Evolutionary conservation across 2,329 filamentous ascomycete genomes (phyloP).

Genomic region (Calonectria hongkongensis): DNA sequence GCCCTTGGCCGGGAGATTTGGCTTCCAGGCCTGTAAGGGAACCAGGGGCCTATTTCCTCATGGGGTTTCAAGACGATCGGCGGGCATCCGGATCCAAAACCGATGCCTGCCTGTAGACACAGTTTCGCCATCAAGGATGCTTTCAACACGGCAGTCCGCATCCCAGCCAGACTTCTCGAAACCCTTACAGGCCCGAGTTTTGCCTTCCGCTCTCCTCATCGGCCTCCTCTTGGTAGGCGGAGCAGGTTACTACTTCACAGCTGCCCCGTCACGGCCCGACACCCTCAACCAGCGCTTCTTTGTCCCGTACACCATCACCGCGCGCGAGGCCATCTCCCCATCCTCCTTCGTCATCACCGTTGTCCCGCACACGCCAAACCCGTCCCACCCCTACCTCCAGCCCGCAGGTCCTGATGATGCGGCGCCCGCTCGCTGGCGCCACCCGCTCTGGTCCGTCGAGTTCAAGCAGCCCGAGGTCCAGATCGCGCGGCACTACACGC

Average conservation of each 20-base stretch:
- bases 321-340: slow-evolving; percentile 77
- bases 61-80: neutral
- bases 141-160: slow-evolving; percentile 32
- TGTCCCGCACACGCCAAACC: slow-evolving; percentile 61
- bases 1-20: neutral
- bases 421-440: slow-evolving; percentile 54
- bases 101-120: neutral
- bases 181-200: slow-evolving; percentile 59
- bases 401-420: neutral
- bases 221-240: slow-evolving; percentile 51
- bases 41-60: neutral
- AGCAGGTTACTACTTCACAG: slow-evolving; percentile 52
- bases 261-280: slow-evolving; percentile 49
- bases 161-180: slow-evolving; percentile 63
- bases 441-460: slow-evolving; percentile 90
- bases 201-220: slow-evolving; percentile 50
- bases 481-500: slow-evolving; percentile 94
- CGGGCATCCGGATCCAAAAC: neutral
- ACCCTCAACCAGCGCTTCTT: slow-evolving; percentile 77
- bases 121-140: slow-evolving; percentile 22
- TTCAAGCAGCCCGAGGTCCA: slow-evolving; percentile 96
- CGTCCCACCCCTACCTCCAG: slow-evolving; percentile 55
- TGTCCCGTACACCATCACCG: slow-evolving; percentile 78
- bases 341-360: slow-evolving; percentile 83
- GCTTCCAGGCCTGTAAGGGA: neutral